A percentile compares a stretch with the other conserved stretches of the same genome.
These are phyloP conservation scores for Millerago galiae DNA, from an alignment of 805 yeast genomes.

Conservation along the genomic window DNA sequence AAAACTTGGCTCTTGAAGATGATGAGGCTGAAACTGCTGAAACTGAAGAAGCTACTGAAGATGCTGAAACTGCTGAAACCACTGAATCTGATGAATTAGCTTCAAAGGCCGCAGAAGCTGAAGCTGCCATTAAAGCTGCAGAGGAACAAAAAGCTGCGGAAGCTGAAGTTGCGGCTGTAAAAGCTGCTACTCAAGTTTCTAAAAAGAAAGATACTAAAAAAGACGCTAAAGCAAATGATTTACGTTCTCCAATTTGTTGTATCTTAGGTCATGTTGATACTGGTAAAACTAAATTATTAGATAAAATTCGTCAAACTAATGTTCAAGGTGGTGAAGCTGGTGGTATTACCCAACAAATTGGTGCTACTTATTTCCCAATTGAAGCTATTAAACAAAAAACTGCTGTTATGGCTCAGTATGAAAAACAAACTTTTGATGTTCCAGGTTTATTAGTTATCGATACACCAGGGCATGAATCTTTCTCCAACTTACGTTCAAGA, in stretches of 20 bases:
- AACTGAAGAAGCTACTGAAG: slow-evolving; percentile 43
- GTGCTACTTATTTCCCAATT: slow-evolving; percentile 99
- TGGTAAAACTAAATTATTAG: slow-evolving; percentile 96
- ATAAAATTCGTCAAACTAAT: slow-evolving; percentile 95
- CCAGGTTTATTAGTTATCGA: slow-evolving; percentile 96
- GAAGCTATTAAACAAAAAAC: slow-evolving; percentile 90
- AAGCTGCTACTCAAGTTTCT: slow-evolving; percentile 20
- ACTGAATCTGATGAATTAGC: slow-evolving; percentile 25
- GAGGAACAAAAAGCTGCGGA: slow-evolving; percentile 25
- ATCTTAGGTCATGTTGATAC: slow-evolving; percentile 99
- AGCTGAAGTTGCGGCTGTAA: slow-evolving; percentile 16
- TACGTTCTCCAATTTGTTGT: slow-evolving; percentile 99
- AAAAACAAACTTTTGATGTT: slow-evolving; percentile 81
- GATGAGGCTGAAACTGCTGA: slow-evolving; percentile 44
- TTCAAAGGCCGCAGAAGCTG: slow-evolving; percentile 23
- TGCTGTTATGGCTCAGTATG: slow-evolving; percentile 80
- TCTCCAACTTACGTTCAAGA: slow-evolving; percentile 94
- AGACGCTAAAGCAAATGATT: slow-evolving; percentile 36
- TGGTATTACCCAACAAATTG: slow-evolving; percentile 99
- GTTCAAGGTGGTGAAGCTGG: slow-evolving; percentile 99
- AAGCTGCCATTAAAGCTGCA: slow-evolving; percentile 14
- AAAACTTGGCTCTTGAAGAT: slow-evolving; percentile 55
- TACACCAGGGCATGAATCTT: slow-evolving; percentile 99
- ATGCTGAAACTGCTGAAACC: slow-evolving; percentile 16
- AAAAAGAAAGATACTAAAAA: slow-evolving; percentile 21